Percentiles rank a stretch among this genome's conserved stretches.
phyloP scores from a whole-genome alignment of 805 yeast genomes.

The Kluyveromyces aestuarii region DNA sequence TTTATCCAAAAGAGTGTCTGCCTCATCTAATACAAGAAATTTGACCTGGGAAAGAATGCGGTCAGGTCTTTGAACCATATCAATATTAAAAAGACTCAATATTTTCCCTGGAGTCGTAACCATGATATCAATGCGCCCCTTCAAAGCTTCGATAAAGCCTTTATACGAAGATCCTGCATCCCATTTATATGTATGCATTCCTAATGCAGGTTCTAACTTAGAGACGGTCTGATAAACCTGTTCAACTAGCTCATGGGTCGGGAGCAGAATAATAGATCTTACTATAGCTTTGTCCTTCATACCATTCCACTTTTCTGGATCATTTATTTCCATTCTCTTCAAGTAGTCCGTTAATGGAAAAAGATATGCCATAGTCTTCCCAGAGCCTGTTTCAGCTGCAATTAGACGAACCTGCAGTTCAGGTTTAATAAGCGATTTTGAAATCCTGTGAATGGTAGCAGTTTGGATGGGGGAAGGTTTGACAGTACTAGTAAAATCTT shows the following conservation, averaged over 20 bases:
- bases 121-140: constrained; percentile 59
- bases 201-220: constrained; percentile 28
- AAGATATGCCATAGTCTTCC: constrained; percentile 89
- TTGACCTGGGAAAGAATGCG: constrained; percentile 37
- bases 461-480: constrained; percentile 76
- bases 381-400: constrained; percentile 97
- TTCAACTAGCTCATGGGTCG: constrained; percentile 80
- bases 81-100: constrained; percentile 26
- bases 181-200: constrained; percentile 48
- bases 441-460: constrained; percentile 45
- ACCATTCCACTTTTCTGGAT: constrained; percentile 29
- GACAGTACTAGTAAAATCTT: constrained; percentile 11
- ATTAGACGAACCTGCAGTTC: constrained; percentile 57
- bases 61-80: constrained; percentile 31
- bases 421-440: constrained; percentile 27
- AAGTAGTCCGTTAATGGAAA: constrained; percentile 65
- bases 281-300: constrained; percentile 36
- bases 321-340: constrained; percentile 43
- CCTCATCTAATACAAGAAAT: constrained; percentile 79
- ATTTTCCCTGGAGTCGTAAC: constrained; percentile 83
- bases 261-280: constrained; percentile 69
- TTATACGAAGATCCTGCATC: constrained; percentile 48
- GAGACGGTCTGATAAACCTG: constrained; percentile 52
- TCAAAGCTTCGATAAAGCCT: constrained; percentile 40
- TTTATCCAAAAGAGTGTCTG: constrained; percentile 82